Base-by-base conservation (phyloP, 2,329 filamentous ascomycete genomes). In the Plenodomus biglobosus region DNA sequence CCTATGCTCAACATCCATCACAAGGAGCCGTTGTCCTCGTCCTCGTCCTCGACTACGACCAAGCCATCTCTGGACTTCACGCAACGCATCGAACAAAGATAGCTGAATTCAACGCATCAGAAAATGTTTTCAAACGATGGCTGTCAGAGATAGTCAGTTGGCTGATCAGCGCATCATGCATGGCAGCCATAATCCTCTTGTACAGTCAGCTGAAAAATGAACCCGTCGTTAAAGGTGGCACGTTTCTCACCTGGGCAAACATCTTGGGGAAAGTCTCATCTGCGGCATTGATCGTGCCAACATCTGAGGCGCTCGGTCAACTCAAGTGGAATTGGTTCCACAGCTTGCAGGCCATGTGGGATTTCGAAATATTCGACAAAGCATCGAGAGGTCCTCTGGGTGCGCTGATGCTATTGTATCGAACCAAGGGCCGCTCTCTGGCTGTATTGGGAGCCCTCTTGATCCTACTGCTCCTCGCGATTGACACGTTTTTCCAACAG, bases 291-390 rank as follows among this genome's bases (percentile, higher is more conserved):
- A 55, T 64, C 2, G 24, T 66, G 0, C 64, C 62, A 2, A 57
- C 59, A 0, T 46, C 61, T 1, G 63, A 68, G 48, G 61, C 58
- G 1, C 46, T 68, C 0, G 63, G 64, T 0, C 63, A 68, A 18
- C 38, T 66, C 2, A 68, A 67, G 38, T 69, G 65, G 58, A 50
- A 48, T 8, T 66, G 65, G 62, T 58, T 59, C 7, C 19, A 53
- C 1, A 38, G 45, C 0, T 52, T 59, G 1, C 54, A 42, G 3
- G 53, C 52, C 2, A 60, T 68, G 39, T 62, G 59, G 55, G 66
- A 69, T 36, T 67, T 68, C 8, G 64, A 70, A n/a, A 58, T 61
- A 3, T 68, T 68, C 10, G 65, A 66, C n/a, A 62, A 62, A 7
- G 54, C 59, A 3, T 54, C 59, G 0, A 27, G 58, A 15, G 54